Evolutionary conservation across 2,329 filamentous ascomycete species (phyloP), one percentile per base, ranked within the genome.

Genomic region (Apiospora sp.): DNA sequence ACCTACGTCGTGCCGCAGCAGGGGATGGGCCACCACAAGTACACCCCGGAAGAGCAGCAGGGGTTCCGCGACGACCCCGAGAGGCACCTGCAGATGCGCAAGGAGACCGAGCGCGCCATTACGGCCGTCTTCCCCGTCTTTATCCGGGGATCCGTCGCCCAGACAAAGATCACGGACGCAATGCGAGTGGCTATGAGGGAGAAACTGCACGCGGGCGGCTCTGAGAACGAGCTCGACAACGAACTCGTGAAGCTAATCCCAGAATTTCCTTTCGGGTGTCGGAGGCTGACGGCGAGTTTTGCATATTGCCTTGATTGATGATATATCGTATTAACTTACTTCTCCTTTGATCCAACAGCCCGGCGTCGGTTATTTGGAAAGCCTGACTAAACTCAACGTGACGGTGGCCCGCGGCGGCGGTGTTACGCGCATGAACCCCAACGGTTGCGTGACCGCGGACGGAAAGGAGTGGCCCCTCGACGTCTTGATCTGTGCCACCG

Each of bases 121-220:
- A 86, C 86, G 76, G 79, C 77, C 22, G 74, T 83, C 2, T 86
- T 86, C 75, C 80, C 77, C 73, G 83, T 85, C 78, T 86, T 83
- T 73, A 79, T 82, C 51, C 80, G 84, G 71, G 83, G 81, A 51
- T 84, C 83, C 2, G 80, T 81, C 48, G 80, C 83, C 73, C 13
- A 41, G 49, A 48, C 51, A 1, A 43, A 61, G 34, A 43, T 41
- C 7, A 61, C 30, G 6, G 30, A 12, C 16, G 19, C 19, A 19
- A 61, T 61, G 54, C 19, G 82, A 34, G 78, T 83, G 75, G 73
- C 79, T 22, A 84, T 86, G 74, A 83, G 78, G 7, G 79, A 83
- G n/a, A 83, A 85, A 77, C 10, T 41, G 37, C 86, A 86, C 82
- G 72, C 16, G n/a, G 82, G 71, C 77, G 81, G 27, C 79, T 83